These are phyloP conservation scores for Dactylella cylindrospora DNA, from an alignment of 2,329 filamentous ascomycete species.

Conservation along the genomic window DNA sequence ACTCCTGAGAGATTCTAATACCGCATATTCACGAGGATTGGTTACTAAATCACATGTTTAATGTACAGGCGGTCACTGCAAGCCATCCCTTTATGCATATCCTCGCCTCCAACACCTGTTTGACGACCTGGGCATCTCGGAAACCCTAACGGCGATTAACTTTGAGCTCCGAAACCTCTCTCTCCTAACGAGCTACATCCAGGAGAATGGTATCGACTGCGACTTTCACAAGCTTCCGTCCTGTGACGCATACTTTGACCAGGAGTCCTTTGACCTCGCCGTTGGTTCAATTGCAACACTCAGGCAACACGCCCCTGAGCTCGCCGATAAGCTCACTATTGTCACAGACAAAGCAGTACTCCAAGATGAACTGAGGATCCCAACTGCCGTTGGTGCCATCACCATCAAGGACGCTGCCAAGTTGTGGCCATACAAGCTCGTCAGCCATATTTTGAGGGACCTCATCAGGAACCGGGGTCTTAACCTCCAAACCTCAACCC, in stretches of 20 bases:
- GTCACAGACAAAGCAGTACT: conserved; percentile 50
- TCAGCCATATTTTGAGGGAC: conserved; percentile 68
- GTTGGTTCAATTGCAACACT: conserved; percentile 59
- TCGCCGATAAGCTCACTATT: conserved; percentile 56
- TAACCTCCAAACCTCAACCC: conserved; percentile 74
- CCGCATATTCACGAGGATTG: neutral
- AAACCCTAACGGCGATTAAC: conserved; percentile 45
- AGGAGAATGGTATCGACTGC: conserved; percentile 63
- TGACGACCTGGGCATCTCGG: conserved; percentile 43
- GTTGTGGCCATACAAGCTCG: conserved; percentile 82
- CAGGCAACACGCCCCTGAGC: conserved; percentile 58
- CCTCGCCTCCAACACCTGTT: conserved; percentile 60
- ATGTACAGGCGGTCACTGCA: conserved; percentile 69
- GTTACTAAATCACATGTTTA: conserved; percentile 51
- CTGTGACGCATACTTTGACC: conserved; percentile 65
- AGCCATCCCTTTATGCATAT: conserved; percentile 67
- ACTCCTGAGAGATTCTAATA: neutral
- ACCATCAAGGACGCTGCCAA: conserved; percentile 66
- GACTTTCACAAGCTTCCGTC: conserved; percentile 67
- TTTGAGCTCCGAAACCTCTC: conserved; percentile 73
- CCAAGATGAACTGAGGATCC: conserved; percentile 60
- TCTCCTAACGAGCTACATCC: conserved; percentile 62
- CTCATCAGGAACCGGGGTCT: conserved; percentile 59
- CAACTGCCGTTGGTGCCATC: conserved; percentile 64
- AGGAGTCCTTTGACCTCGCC: conserved; percentile 60